These are phyloP conservation scores for Styphnolobium japonicum DNA, from an alignment of 306 rosid genomes.

Conservation along the genomic window DNA sequence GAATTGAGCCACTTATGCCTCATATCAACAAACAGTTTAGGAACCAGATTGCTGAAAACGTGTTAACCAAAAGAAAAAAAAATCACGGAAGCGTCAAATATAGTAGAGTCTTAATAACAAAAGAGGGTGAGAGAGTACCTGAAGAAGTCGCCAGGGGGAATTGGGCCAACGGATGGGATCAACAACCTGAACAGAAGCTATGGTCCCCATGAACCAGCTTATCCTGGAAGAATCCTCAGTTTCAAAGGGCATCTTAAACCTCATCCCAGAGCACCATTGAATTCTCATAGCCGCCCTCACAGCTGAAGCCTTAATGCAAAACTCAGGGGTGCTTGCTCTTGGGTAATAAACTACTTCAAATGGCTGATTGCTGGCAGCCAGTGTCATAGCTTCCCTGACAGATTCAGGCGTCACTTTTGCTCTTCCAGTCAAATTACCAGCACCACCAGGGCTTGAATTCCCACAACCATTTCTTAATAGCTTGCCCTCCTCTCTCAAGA, in stretches of 20 bases:
- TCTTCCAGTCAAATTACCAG: slow-evolving; percentile 34
- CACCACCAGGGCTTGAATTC: slow-evolving; percentile 30
- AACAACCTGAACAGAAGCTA: slow-evolving; percentile 77
- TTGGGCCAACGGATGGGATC: slow-evolving; percentile 90
- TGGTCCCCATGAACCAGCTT: slow-evolving; percentile 98
- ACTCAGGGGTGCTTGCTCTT: slow-evolving; percentile 85
- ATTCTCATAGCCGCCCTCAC: slow-evolving; percentile 78
- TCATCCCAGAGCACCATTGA: slow-evolving; percentile 89
- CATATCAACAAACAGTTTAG: neutral
- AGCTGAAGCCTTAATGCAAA: slow-evolving; percentile 67
- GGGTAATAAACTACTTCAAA: slow-evolving; percentile 87
- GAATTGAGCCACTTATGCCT: neutral
- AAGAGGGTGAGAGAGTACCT: slow-evolving; percentile 46
- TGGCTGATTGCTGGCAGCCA: slow-evolving; percentile 63
- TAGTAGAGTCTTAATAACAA: neutral
- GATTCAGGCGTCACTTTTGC: slow-evolving; percentile 65
- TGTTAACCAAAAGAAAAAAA: neutral
- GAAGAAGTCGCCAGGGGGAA: slow-evolving; percentile 98
- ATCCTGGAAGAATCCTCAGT: slow-evolving; percentile 95
- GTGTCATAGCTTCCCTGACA: slow-evolving; percentile 64
- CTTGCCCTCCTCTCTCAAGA: slow-evolving; percentile 62
- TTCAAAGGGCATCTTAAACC: slow-evolving; percentile 99
- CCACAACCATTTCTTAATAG: slow-evolving; percentile 49
- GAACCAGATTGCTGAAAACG: neutral
- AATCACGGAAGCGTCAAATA: neutral